Base-by-base conservation (phyloP, 176 grass and related monocot species). In the Hyparrhenia diplandra region DNA sequence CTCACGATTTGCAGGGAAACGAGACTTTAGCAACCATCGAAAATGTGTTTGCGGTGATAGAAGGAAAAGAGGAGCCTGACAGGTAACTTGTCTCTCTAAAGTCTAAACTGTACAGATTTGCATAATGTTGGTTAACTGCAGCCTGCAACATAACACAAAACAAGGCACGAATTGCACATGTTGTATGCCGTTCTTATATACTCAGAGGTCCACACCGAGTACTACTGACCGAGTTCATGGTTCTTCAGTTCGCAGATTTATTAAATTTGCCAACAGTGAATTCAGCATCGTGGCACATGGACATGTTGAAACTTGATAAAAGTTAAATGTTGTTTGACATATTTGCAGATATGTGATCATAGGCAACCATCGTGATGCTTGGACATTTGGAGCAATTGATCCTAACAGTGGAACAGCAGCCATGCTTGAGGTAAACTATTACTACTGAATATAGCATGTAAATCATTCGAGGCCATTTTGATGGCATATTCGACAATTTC, bases 351-450 rank as follows among this genome's bases (percentile, higher is more conserved):
- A 95, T 84, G 84, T 98, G 35, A 77, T 98, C 73, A 86, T 98
- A 79, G 92, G 95, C 70, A 98, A 98, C 67, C 95, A 98, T 76
- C 90, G 95, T 71, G 95, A 98, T 83, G 95, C 95, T 25, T 94
- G 95, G 95, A 92, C 92, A 82, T 98, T 98, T 81, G 95, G 92
- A 54, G 95, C 87, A 60, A 70, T 90, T 65, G 95, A 98, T 61
- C 92, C 92, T 11, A 98, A 91, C 29, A 98, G 95, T 39, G 95
- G 90, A 81, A 98, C 92, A 29, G 92, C 95, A 75, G 80, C 92
- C 72, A 88, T 98, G 67, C 83, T 94, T 85, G 92, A 98, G 92
- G 95, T 94, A 85, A 55, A 55, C 52, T 55, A 80, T 16, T 63
- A 55, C 8, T 83, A 13, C 0, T 29, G 8, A 4, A 25, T 67